Evolutionary conservation across 768 basidiomycete species (phyloP).

Genomic region (Amanita rubescens): DNA sequence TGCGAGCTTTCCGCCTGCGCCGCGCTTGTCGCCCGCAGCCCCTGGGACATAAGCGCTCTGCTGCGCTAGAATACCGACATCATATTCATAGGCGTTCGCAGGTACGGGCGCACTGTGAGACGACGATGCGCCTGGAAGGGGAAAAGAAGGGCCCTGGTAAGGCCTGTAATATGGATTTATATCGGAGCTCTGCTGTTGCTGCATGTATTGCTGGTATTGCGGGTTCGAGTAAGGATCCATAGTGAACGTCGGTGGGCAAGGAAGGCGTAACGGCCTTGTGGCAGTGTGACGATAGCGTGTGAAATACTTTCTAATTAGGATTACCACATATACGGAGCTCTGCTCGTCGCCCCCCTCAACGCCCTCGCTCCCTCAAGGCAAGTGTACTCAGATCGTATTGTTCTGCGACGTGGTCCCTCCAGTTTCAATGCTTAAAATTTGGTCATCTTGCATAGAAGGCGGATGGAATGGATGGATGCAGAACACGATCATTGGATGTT

Average conservation of each 20-base stretch:
- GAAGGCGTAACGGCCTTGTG: neutral
- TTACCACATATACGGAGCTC: neutral
- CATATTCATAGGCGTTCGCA: slow-evolving; percentile 88
- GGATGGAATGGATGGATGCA: slow-evolving; percentile 22
- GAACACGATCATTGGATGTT: slow-evolving; percentile 24
- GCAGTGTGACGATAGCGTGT: neutral
- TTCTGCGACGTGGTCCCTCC: neutral
- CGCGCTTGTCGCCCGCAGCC: slow-evolving; percentile 83
- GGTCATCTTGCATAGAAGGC: neutral
- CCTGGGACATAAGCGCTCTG: slow-evolving; percentile 91
- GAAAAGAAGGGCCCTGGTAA: slow-evolving; percentile 68
- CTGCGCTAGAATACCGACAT: slow-evolving; percentile 84
- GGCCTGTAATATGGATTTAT: slow-evolving; percentile 79
- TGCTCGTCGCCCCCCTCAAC: slow-evolving; percentile 22
- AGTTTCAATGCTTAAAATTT: neutral
- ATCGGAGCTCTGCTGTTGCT: slow-evolving; percentile 50
- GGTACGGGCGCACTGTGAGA: slow-evolving; percentile 76
- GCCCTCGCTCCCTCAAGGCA: slow-evolving; percentile 33
- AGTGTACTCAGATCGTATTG: slow-evolving; percentile 11
- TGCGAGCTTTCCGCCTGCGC: slow-evolving; percentile 76
- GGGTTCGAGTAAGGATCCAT: slow-evolving; percentile 40
- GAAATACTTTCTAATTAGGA: slow-evolving; percentile 8
- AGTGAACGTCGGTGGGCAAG: slow-evolving; percentile 10
- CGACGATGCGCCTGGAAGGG: slow-evolving; percentile 54
- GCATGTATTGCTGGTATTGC: slow-evolving; percentile 43